Evolutionary conservation across 108 stramenopile species (phyloP).

Genomic region (Schizochytrium sp.): DNA sequence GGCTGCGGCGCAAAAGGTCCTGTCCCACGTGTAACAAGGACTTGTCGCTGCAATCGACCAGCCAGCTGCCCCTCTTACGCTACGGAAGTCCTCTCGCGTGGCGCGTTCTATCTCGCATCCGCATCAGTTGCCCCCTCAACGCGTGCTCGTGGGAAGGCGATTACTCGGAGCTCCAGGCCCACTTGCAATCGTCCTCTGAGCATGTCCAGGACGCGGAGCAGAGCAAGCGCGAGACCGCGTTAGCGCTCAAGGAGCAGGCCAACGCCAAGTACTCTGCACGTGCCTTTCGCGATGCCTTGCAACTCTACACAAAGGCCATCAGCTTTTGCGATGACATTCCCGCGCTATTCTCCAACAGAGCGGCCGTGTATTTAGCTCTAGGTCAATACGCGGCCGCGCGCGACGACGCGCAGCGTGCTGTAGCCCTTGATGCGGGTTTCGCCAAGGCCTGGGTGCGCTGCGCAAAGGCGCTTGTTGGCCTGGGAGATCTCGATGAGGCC

Average conservation of each 20-base stretch:
- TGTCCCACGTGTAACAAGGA: not conserved
- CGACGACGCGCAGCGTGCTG: not conserved
- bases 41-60: not conserved
- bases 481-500: not conserved
- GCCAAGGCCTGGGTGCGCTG: not conserved
- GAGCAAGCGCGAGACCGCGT: not conserved
- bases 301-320: slow-evolving; percentile 47
- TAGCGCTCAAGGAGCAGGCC: slow-evolving; percentile 46
- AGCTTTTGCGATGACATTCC: not conserved
- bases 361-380: not conserved
- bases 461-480: not conserved
- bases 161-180: slow-evolving; percentile 45
- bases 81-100: slow-evolving; percentile 20
- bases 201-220: not conserved
- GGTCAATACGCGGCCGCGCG: not conserved
- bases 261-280: slow-evolving; percentile 37
- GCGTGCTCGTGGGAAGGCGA: slow-evolving; percentile 53
- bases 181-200: slow-evolving; percentile 31
- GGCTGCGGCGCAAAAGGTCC: not conserved
- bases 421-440: not conserved
- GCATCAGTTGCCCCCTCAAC: slow-evolving; percentile 14
- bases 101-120: not conserved
- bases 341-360: not conserved
- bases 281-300: slow-evolving; percentile 36
- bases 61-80: not conserved